These are phyloP conservation scores for Erodium moschatum DNA, from an alignment of 441 rosid genomes.

Conservation along the genomic window DNA sequence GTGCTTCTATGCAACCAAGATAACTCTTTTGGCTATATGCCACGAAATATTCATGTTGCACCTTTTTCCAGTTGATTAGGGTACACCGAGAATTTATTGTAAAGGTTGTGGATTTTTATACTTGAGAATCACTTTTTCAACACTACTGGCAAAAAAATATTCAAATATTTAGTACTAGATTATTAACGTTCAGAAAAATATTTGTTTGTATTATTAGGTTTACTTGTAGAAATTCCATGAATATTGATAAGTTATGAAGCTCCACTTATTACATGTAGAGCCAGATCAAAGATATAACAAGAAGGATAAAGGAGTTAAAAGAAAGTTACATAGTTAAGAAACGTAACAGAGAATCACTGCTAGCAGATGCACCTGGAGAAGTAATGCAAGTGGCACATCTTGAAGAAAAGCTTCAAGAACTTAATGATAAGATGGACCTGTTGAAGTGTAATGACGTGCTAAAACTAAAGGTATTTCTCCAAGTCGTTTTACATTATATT, in stretches of 20 bases:
- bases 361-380: conserved; percentile 27
- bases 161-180: background rate
- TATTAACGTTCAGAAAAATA: too few species aligned
- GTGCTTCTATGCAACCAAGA: background rate
- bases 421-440: conserved; percentile 37
- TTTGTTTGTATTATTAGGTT: background rate
- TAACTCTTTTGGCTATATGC: background rate
- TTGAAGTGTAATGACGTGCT: conserved; percentile 48
- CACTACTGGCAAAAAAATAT: background rate
- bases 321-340: conserved; percentile 25
- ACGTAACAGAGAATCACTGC: conserved; percentile 27
- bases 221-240: background rate
- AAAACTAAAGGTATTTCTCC: conserved; percentile 42
- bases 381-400: conserved; percentile 27
- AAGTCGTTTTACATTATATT: conserved; percentile 1
- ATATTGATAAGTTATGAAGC: background rate
- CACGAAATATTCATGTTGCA: background rate
- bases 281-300: conserved; percentile 39
- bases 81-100: background rate
- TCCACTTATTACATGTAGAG: conserved; percentile 32
- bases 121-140: background rate
- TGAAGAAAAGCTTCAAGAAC: conserved; percentile 61
- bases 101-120: background rate
- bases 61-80: too few species aligned
- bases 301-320: conserved; percentile 39